Conservation (phyloP, 2,329 filamentous ascomycete species). For the Lasiodiplodia hormozganensis region DNA sequence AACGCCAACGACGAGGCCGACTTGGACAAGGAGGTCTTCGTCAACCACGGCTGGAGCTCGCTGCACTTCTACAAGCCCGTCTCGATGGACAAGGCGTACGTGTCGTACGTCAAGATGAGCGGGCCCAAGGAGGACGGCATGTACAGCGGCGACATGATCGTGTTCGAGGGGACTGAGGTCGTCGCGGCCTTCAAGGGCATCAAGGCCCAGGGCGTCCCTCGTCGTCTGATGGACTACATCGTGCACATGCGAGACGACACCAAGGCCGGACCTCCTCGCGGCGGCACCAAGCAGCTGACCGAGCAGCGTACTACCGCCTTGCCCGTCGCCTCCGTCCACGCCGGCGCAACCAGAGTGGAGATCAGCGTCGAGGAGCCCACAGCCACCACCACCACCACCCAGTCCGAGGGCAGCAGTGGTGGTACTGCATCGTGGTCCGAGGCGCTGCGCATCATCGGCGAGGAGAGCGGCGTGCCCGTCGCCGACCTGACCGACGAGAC, state of each 20-base stretch:
- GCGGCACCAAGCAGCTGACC: too few species aligned
- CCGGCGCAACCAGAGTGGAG: too few species aligned
- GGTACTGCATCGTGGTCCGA: too few species aligned
- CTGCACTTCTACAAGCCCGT: conserved; percentile 37
- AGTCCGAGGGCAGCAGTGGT: too few species aligned
- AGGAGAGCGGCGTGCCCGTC: conserved; percentile 29
- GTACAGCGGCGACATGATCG: conserved; percentile 51
- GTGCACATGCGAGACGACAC: too few species aligned
- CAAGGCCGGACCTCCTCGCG: too few species aligned
- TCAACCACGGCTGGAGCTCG: conserved; percentile 36
- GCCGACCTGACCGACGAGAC: conserved; percentile 26
- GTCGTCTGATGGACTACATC: conserved; percentile 1
- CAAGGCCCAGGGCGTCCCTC: conserved; percentile 35
- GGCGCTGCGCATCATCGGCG: conserved; percentile 6
- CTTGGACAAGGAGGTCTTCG: conserved; percentile 33
- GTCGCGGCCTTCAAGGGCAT: conserved; percentile 44
- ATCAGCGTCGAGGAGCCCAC: too few species aligned
- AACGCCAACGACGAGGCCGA: conserved; percentile 36
- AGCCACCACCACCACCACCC: too few species aligned
- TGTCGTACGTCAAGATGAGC: conserved; percentile 38
- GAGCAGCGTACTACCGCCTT: too few species aligned
- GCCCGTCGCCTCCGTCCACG: too few species aligned
- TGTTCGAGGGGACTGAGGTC: conserved; percentile 41
- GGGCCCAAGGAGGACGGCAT: conserved; percentile 39
- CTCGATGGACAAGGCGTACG: conserved; percentile 30